Evolutionary conservation across 805 yeast genomes (phyloP).

Genomic region (Saccharomycopsis sp.): DNA sequence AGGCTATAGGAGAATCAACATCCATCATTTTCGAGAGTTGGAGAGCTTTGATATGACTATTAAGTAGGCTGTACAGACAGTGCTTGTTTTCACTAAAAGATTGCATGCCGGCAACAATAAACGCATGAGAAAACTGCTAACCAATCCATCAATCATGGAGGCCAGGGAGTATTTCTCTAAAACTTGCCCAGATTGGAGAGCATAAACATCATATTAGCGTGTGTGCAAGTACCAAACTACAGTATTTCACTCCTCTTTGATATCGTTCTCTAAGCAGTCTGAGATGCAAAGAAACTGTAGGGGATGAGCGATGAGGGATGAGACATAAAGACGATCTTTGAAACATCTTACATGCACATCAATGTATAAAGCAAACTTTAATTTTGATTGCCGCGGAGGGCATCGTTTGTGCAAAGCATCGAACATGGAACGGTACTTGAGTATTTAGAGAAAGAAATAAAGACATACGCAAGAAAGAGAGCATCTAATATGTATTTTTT

Average conservation of each 20-base stretch:
- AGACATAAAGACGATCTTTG: background rate
- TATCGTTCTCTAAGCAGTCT: background rate
- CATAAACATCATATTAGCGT: no score
- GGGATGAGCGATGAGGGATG: slow-evolving; percentile 1
- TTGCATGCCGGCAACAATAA: background rate
- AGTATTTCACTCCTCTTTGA: background rate
- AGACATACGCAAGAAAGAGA: background rate
- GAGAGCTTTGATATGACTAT: no score
- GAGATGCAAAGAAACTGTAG: background rate
- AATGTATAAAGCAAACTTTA: background rate
- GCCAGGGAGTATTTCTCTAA: no score
- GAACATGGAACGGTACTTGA: background rate
- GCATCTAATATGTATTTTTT: background rate
- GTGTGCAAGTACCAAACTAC: background rate
- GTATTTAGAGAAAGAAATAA: background rate
- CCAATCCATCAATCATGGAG: background rate
- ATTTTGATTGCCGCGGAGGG: background rate
- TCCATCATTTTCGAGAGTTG: background rate
- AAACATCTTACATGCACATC: background rate
- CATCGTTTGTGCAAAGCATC: background rate
- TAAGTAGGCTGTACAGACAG: no score
- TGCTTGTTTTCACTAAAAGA: background rate
- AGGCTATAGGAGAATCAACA: background rate
- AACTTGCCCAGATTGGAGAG: no score
- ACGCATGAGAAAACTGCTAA: background rate